Evolutionary conservation across 305 asterid species (phyloP), one percentile per base, ranked within the genome.

Genomic region (Fraxinus nigra): DNA sequence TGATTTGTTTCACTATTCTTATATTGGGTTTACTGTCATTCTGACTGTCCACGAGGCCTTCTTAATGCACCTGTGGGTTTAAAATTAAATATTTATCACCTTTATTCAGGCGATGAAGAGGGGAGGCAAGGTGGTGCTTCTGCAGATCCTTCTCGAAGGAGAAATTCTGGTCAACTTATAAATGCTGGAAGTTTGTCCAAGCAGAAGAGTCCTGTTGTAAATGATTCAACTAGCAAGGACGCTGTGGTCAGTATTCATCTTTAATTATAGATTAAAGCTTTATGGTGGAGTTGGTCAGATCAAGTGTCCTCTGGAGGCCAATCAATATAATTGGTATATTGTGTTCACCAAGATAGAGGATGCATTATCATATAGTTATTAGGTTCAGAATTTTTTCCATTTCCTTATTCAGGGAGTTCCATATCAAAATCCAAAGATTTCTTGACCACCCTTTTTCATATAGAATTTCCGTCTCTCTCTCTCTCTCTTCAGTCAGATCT

Each of bases 201-300:
- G 86, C 95, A 92, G 87, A 93, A 85, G 87, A 92, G 93, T 84
- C 98, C 98, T 51, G 87, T 87, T 77, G 86, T 91, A 85, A 93
- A 88, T 87, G 99, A 92, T 85, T 88, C 95, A 72, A 82, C 90
- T 11, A 90, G 97, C 97, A 94, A 87, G 87, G 99, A 96, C 81
- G 98, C 94, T 79, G 75, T 86, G 93, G 99, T 94, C 84, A 91
- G 95, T 85, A 56, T 35, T 77, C 61, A 56, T 72, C 16, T 81
- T 75, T 82, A 48, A 72, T 78, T 59, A 43, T 80, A 33, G 26
- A 26, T 81, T 67, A 73, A 20, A 78, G 20, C 33, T 79, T 76
- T 82, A 46, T 76, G 56, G 65, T 79, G 48, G 75, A 54, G 63
- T 59, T 70, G 48, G 18, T 48, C 63, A 38, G 14, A 35, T 77